These are phyloP conservation scores for Geoglossum glabrum DNA, from an alignment of 495 filamentous ascomycete species.

Conservation along the genomic window DNA sequence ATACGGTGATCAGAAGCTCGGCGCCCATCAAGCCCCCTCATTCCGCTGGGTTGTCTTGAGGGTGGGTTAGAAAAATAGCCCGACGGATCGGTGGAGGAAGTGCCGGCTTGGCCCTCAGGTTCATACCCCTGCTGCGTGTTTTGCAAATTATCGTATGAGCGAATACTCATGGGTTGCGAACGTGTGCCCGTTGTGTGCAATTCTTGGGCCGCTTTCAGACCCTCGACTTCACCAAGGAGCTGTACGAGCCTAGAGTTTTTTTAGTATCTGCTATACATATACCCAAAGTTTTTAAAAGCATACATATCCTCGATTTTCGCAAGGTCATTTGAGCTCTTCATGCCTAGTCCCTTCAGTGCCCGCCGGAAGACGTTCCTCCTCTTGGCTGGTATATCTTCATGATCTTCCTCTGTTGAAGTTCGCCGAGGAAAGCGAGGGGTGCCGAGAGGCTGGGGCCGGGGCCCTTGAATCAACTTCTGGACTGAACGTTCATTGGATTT, in stretches of 20 bases:
- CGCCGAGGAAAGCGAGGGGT: constrained; percentile 3
- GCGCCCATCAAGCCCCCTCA: constrained; percentile 32
- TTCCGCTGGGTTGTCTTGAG: constrained; percentile 38
- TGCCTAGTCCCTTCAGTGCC: constrained; percentile 70
- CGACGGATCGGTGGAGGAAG: constrained; percentile 54
- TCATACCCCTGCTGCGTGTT: constrained; percentile 52
- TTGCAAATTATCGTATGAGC: constrained; percentile 33
- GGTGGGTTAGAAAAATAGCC: constrained; percentile 52
- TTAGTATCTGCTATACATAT: not conserved
- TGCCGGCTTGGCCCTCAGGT: constrained; percentile 62
- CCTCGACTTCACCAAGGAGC: constrained; percentile 77
- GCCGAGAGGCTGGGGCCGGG: constrained; percentile 36
- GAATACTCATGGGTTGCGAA: constrained; percentile 20
- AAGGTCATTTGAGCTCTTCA: constrained; percentile 73
- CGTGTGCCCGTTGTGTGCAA: constrained; percentile 12
- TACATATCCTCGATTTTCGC: constrained; percentile 80
- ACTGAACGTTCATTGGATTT: constrained; percentile 69
- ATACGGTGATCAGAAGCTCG: constrained; percentile 56
- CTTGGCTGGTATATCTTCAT: constrained; percentile 58
- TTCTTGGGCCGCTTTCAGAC: constrained; percentile 46
- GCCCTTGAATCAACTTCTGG: constrained; percentile 65
- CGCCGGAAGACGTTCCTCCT: constrained; percentile 78
- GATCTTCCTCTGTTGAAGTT: constrained; percentile 26
- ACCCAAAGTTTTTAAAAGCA: constrained; percentile 5
- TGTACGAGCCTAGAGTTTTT: constrained; percentile 36